Percentiles rank a stretch among this genome's conserved stretches.
Evolutionary conservation across 345 rosid genomes (phyloP).

Genomic region (Brassica napus): Da-Ae NC_063446.1:37224001-37224500

Average conservation of each 20-base stretch:
- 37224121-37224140: background rate
- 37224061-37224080: background rate
- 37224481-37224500: background rate
- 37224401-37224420: background rate
- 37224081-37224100: background rate
- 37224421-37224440: background rate
- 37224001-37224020: background rate
- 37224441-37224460: background rate
- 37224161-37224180: background rate
- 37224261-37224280: background rate
- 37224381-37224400: background rate
- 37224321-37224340: background rate
- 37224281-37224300: background rate
- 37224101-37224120: background rate
- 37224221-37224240: background rate
- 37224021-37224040: background rate
- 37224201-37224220: background rate
- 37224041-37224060: background rate
- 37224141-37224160: background rate
- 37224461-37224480: background rate
- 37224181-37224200: background rate
- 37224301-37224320: background rate
- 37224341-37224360: background rate
- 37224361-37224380: background rate
- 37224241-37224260: background rate